phyloP scores from a whole-genome alignment of 768 basidiomycete genomes.

The Galerina sulciceps region DNA sequence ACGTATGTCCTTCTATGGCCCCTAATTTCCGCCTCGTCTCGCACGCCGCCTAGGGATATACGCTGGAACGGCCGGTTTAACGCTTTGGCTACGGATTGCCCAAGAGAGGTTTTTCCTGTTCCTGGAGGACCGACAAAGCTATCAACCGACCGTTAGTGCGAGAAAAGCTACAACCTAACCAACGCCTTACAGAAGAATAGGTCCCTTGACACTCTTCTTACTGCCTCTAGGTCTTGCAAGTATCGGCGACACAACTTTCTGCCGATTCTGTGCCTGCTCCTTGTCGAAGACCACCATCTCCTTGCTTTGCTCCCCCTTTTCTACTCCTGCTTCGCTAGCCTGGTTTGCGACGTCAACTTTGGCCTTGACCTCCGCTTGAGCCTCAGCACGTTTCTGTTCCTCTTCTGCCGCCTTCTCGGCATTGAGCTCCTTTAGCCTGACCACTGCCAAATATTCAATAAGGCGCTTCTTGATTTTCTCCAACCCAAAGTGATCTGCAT shows the following conservation, averaged over 20 bases:
- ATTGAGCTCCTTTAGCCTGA: conserved; percentile 60
- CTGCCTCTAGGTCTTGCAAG: conserved; percentile 12
- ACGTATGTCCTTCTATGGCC: conserved; percentile 81
- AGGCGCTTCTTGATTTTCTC: conserved; percentile 91
- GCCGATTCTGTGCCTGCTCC: conserved; percentile 21
- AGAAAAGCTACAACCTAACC: not conserved
- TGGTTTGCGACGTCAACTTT: not conserved
- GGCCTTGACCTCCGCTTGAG: not conserved
- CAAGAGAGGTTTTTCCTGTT: conserved; percentile 90
- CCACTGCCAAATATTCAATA: conserved; percentile 91
- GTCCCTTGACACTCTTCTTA: conserved; percentile 65
- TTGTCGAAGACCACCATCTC: conserved; percentile 34
- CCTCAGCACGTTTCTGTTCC: conserved; percentile 22
- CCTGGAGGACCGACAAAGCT: conserved; percentile 92
- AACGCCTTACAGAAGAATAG: conserved; percentile 63
- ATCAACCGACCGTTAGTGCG: conserved; percentile 6
- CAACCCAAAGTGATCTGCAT: conserved; percentile 89
- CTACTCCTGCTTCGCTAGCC: not conserved
- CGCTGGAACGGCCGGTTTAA: conserved; percentile 88
- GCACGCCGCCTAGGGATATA: conserved; percentile 89
- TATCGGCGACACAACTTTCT: conserved; percentile 13
- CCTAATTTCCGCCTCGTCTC: conserved; percentile 81
- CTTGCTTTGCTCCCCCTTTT: conserved; percentile 22
- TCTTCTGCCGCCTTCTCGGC: conserved; percentile 39
- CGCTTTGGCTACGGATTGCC: conserved; percentile 85